A percentile compares a stretch with the other conserved stretches of the same genome.
phyloP scores from a whole-genome alignment of 2,329 filamentous ascomycete genomes.

The Fusarium subtropicale region DNA sequence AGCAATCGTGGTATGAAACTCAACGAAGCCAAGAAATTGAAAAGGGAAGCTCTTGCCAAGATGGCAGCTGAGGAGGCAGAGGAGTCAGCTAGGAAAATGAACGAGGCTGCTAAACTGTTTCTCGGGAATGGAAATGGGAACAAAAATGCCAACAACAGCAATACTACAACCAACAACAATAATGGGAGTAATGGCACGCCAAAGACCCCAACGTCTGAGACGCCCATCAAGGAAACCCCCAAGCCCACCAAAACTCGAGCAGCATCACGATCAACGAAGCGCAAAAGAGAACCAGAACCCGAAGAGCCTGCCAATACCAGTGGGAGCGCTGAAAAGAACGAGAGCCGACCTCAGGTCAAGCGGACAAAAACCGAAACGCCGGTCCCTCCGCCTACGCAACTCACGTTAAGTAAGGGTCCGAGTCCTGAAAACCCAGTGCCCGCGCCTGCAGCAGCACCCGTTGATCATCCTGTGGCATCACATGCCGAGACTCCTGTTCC shows the following conservation, averaged over 20 bases:
- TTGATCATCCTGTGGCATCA: constrained; percentile 32
- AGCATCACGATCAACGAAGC: constrained; percentile 55
- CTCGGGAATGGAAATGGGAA: constrained; percentile 51
- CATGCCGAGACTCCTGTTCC: constrained; percentile 59
- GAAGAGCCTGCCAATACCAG: constrained; percentile 48
- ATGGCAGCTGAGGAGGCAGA: constrained; percentile 72
- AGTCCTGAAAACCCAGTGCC: constrained; percentile 39
- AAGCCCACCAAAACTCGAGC: constrained; percentile 47
- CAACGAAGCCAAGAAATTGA: constrained; percentile 81
- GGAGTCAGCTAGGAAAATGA: constrained; percentile 66
- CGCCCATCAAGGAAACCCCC: constrained; percentile 47
- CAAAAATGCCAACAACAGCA: constrained; percentile 10
- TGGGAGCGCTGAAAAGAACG: constrained; percentile 41
- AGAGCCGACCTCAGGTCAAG: constrained; percentile 58
- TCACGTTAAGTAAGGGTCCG: constrained; percentile 46
- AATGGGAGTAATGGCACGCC: constrained; percentile 41
- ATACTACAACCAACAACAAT: constrained; percentile 18
- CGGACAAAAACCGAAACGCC: constrained; percentile 69
- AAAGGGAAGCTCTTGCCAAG: constrained; percentile 72
- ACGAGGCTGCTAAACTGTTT: constrained; percentile 60
- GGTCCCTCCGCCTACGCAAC: constrained; percentile 60
- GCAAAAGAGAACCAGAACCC: constrained; percentile 58
- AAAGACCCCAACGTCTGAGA: constrained; percentile 43
- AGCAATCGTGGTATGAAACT: constrained; percentile 81
- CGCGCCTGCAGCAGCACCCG: constrained; percentile 36